Evolutionary conservation across 495 filamentous ascomycete genomes (phyloP), one percentile per base, ranked within the genome.

Genomic region (Talaromyces nanjingensis): DNA sequence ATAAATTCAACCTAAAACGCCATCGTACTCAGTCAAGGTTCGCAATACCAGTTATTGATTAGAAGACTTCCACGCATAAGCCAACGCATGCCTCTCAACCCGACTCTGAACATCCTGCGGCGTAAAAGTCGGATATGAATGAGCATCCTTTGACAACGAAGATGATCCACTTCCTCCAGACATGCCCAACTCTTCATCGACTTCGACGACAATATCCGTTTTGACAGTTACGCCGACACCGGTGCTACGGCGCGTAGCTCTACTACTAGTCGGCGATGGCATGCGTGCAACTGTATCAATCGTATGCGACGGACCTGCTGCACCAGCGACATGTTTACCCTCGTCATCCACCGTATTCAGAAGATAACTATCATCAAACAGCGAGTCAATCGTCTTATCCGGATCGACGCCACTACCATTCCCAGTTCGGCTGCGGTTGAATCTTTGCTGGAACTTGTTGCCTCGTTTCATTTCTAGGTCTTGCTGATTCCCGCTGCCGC

Each of bases 181-280:
- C 25, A 42, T 5, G 9, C 45, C 25, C 27, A 39, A 34, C 18
- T 62, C 60, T 14, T 73, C 65, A 57, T 72, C 70, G n/a, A 74
- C 66, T 39, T 73, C 65, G 14, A 74, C 71, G 9, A 68, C 61
- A 56, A 74, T 71, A 67, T 74, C 72, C 14, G 72, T 74, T 25
- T 73, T 69, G 0, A 73, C 67, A 7, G 71, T 72, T 4, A 74
- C 71, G 29, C 62, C 61, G 0, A 67, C 70, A 65, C 67, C 64
- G 24, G 53, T 29, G 53, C 66, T 65, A 3, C 67, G 12, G 45
- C 67, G 65, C 9, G 70, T 18, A 25, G 37, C 29, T 31, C 31
- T 59, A 2, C 1, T 58, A 16, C 1, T 58, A 3, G 8, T 12
- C 1, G 53, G 16, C 53, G 53, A 56, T 14, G 53, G 18, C 53